Conservation (phyloP, 129 eudicot genomes). For the Flaveria robusta region DNA sequence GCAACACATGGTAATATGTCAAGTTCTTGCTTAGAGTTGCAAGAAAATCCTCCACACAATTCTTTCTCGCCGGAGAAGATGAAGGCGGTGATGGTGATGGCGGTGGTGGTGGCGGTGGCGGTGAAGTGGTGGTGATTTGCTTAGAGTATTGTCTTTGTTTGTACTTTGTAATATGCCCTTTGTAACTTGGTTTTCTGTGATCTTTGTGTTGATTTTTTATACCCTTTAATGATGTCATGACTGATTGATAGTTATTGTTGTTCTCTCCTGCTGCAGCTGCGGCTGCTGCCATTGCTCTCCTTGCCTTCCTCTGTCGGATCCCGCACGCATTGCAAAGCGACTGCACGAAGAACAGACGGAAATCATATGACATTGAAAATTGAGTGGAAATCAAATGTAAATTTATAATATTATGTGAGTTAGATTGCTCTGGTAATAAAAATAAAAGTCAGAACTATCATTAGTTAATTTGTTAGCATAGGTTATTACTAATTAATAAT, state of each 20-base stretch:
- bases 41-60: slow-evolving; percentile 44
- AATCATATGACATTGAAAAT: not conserved
- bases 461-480: too few relatives aligned
- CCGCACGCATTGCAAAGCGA: slow-evolving; percentile 69
- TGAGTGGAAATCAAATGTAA: too few relatives aligned
- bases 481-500: too few relatives aligned
- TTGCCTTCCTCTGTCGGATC: slow-evolving; percentile 65
- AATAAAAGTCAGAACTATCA: too few relatives aligned
- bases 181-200: slow-evolving; percentile 32
- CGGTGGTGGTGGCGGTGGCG: slow-evolving; percentile 3
- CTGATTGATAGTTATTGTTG: slow-evolving; percentile 8
- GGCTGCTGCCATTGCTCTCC: slow-evolving; percentile 49
- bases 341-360: slow-evolving; percentile 22
- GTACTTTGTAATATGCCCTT: slow-evolving; percentile 25
- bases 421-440: too few relatives aligned
- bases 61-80: slow-evolving; percentile 23
- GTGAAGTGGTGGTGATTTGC: slow-evolving; percentile 24
- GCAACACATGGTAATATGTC: slow-evolving; percentile 32
- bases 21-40: slow-evolving; percentile 43
- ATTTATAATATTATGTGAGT: too few relatives aligned
- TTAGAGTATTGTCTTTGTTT: slow-evolving; percentile 31
- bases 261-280: slow-evolving; percentile 42
- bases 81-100: not conserved
- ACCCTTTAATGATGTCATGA: slow-evolving; percentile 18
- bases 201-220: slow-evolving; percentile 27